Base-by-base conservation (phyloP, 2,329 filamentous ascomycete species). In the Diaporthe amygdali region DNA sequence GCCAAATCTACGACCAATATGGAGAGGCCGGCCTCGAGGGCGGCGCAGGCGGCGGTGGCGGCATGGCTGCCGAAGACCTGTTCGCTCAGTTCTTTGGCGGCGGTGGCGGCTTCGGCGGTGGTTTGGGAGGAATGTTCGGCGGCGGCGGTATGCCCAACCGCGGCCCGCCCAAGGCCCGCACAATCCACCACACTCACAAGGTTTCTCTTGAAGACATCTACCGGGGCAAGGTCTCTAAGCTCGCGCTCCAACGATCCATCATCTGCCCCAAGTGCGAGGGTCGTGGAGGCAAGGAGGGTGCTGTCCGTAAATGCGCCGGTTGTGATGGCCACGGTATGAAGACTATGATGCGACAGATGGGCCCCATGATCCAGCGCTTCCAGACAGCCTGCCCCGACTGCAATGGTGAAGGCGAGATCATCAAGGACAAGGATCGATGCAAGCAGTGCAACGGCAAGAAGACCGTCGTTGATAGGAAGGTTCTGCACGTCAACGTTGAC, bases 321-420 rank as follows among this genome's bases (percentile, higher is more conserved):
- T 99, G 96, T 83, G 94, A 97, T 78, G 96, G 96, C 76, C 91
- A 93, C 75, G 96, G 96, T 84, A 97, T 98, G 94, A 98, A 98
- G 93, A 98, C 94, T 49, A 98, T 99, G 96, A 98, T 99, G 96
- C 93, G 97, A 81, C 96, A 99, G 85, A 98, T 99, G 95, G 96
- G 96, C 66, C 96, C 96, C 72, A 99, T 99, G 96, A 98, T 99
- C 77, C 97, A 99, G 86, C 94, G 96, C 71, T 99, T 99, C 91
- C 96, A 99, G 88, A 98, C 96, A 37, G 95, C 98, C 78, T 99
- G 96, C 89, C 94, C 95, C 34, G 97, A 99, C 85, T 99, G 96
- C 82, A 96, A 96, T 77, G 97, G 97, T 74, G 96, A 99, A 84
- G 96, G 96, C 73, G 96, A 99, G 87, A 95, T 93, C 75, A 96